Percentiles rank a stretch among this genome's conserved stretches.
Evolutionary conservation across 2,329 filamentous ascomycete species (phyloP).

Genomic region (Xylariomycetidae sp.): DNA sequence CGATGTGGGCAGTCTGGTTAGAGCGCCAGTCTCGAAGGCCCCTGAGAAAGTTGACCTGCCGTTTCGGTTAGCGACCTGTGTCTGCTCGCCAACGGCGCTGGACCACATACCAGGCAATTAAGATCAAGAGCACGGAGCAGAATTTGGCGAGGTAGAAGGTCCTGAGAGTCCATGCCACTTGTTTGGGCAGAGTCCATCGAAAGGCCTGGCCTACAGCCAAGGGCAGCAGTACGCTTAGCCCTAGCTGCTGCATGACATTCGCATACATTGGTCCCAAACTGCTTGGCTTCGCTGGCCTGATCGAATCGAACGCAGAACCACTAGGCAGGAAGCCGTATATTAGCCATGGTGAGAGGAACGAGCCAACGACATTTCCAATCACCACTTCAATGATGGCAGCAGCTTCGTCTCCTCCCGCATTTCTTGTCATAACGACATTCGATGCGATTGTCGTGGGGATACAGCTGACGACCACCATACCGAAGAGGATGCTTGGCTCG

Average conservation of each 20-base stretch:
- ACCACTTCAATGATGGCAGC: constrained; percentile 63
- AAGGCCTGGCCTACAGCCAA: constrained; percentile 56
- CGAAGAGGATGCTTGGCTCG: constrained; percentile 59
- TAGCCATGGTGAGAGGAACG: constrained; percentile 60
- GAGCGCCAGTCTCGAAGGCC: constrained; percentile 57
- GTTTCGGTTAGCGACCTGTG: constrained; percentile 29
- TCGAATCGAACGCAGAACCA: constrained; percentile 45
- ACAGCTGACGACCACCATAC: constrained; percentile 61
- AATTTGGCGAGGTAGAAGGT: constrained; percentile 47
- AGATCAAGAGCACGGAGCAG: constrained; percentile 40
- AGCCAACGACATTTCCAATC: constrained; percentile 62
- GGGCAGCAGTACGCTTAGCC: constrained; percentile 60
- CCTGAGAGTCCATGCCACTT: constrained; percentile 46
- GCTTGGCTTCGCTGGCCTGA: constrained; percentile 47
- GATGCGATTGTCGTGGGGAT: constrained; percentile 68
- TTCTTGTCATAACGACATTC: constrained; percentile 68
- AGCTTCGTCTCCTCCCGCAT: constrained; percentile 61
- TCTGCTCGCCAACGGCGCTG: neutral
- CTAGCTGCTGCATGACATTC: constrained; percentile 61
- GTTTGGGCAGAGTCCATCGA: constrained; percentile 42
- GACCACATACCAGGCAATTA: constrained; percentile 41
- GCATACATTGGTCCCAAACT: constrained; percentile 57
- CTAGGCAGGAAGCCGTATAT: constrained; percentile 55
- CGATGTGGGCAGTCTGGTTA: constrained; percentile 49
- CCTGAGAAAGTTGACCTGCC: constrained; percentile 62